These are phyloP conservation scores for Papilionanthe hybrid DNA, from an alignment of 116 monocot species.

Conservation along the genomic window DNA sequence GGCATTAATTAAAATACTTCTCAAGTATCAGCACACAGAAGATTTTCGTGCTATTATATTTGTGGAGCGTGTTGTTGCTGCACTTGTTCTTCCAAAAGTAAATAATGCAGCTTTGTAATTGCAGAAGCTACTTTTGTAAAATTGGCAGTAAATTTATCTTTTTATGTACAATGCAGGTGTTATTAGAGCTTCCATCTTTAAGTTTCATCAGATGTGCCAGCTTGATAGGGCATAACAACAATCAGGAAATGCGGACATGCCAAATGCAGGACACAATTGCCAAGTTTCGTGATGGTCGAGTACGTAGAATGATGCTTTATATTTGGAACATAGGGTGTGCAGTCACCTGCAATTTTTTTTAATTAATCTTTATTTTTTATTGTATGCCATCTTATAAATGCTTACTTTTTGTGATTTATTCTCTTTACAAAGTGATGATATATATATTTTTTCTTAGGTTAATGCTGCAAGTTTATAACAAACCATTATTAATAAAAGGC, in stretches of 20 bases:
- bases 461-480: neutral
- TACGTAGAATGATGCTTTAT: constrained; percentile 29
- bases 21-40: constrained; percentile 81
- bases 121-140: neutral
- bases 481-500: neutral
- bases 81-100: constrained; percentile 97
- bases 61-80: constrained; percentile 95
- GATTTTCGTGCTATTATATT: constrained; percentile 97
- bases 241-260: constrained; percentile 86
- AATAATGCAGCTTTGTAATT: neutral
- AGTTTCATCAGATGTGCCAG: constrained; percentile 91
- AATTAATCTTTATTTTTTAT: neutral
- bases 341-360: neutral
- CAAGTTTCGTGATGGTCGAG: constrained; percentile 95
- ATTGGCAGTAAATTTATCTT: neutral
- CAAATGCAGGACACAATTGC: constrained; percentile 99
- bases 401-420: neutral
- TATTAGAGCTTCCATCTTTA: constrained; percentile 85
- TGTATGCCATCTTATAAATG: neutral
- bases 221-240: constrained; percentile 98
- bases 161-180: constrained; percentile 43
- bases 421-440: neutral
- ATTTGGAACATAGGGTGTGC: neutral
- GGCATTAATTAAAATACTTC: constrained; percentile 89
- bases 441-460: neutral